Percentiles rank a stretch among this genome's conserved stretches.
Conservation (phyloP, 176 grass and related monocot species). For the Pharus latifolius region DNA sequence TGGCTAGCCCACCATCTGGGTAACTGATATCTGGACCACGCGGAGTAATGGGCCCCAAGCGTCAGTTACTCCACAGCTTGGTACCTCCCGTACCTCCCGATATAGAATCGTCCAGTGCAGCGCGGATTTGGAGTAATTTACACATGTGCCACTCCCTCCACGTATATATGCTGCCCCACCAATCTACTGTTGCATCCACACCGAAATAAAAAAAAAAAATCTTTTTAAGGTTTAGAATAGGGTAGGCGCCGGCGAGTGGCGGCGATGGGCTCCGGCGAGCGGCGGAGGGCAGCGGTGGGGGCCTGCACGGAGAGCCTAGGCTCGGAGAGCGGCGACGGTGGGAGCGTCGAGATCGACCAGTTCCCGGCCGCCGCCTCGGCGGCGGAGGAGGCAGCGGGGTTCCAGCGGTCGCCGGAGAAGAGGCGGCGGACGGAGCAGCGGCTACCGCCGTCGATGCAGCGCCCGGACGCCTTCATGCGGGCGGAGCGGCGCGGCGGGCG, state of each 20-base stretch:
- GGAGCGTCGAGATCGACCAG: slow-evolving; percentile 28
- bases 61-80: no score
- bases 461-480: slow-evolving; percentile 38
- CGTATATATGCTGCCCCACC: slow-evolving; percentile 4
- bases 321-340: slow-evolving; percentile 59
- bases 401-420: not conserved
- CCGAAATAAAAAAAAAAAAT: not conserved
- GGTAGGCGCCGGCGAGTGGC: not conserved
- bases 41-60: fast-evolving
- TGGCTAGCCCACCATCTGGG: not conserved
- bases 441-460: slow-evolving; percentile 36
- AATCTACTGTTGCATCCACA: not conserved
- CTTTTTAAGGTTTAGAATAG: not conserved
- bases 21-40: not conserved
- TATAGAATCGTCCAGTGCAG: no score
- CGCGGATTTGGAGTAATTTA: no score
- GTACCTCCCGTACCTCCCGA: no score
- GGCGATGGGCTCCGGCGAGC: not conserved
- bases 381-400: no score
- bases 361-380: not conserved
- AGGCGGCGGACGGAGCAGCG: not conserved
- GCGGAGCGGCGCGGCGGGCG: slow-evolving; percentile 57
- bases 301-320: slow-evolving; percentile 77
- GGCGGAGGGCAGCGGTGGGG: not conserved
- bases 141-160: no score